Evolutionary conservation across 352 stramenopile genomes (phyloP), one percentile per base, ranked within the genome.

Genomic region (Thalassiosira hispida): DNA sequence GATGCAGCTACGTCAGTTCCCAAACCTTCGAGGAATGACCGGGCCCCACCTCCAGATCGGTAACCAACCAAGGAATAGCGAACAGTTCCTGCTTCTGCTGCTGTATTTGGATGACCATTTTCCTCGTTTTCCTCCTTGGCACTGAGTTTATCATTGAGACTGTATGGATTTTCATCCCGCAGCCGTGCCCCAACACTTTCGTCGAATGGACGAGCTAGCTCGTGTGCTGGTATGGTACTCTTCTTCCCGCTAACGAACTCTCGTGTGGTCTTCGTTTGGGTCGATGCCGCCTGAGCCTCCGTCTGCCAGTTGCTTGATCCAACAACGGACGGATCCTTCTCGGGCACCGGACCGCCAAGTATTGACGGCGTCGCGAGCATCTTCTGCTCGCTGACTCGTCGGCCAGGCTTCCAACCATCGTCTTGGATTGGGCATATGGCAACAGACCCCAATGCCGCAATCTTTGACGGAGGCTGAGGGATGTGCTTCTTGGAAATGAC

Each of bases 261-360:
- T 7, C 66, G 59, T 25, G 56, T 31, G 12, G 69, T 84, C 44
- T 84, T 77, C 6, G 65, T 70, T 49, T 69, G 60, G 27, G 44
- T 23, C 2, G 61, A 57, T 40, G 76, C 76, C 14, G 78, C 63
- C 55, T 82, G 78, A 23, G 73, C 60, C 57, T 85, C 78, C n/a
- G 72, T 79, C 49, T 82, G 67, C 78, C 78, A 85, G 6, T 61
- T 38, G 16, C 38, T 61, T 23, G 72, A 53, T 69, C 31, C 46
- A 27, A 77, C 63, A 11, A 40, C 42, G n/a, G 57, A 76, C 20
- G 73, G 59, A 62, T 82, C 70, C 16, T 56, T 62, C 40, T 70
- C 38, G 0, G 47, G 51, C 11, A 82, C 53, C 0, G 77, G 63
- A 14, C 72, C 72, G 14, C 71, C 71, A 14, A 85, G 49, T 6